phyloP scores from a whole-genome alignment of 2,329 filamentous ascomycete species.

The Dryadomyces sulphureus region DNA sequence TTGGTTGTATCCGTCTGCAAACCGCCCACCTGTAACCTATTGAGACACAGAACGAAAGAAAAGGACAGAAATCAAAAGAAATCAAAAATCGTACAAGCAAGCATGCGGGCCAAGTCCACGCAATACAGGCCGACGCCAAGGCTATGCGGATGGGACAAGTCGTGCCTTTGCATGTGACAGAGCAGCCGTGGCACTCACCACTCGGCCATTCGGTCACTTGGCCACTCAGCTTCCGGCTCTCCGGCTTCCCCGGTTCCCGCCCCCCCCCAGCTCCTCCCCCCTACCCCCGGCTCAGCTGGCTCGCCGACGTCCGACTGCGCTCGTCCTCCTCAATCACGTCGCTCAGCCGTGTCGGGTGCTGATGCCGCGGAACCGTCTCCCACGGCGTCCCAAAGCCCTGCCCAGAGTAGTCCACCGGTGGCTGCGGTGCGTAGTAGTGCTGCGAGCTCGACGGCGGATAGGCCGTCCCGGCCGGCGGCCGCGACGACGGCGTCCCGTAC shows the following conservation, averaged over 20 bases:
- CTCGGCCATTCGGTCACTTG: too few relatives aligned
- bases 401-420: slow-evolving; percentile 47
- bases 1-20: not conserved
- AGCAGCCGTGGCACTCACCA: too few relatives aligned
- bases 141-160: too few relatives aligned
- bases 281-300: slow-evolving; percentile 36
- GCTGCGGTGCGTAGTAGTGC: slow-evolving; percentile 25
- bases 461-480: slow-evolving; percentile 10
- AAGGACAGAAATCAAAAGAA: not conserved
- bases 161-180: too few relatives aligned
- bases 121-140: not conserved
- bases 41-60: not conserved
- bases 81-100: not conserved
- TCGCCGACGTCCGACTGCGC: slow-evolving; percentile 58
- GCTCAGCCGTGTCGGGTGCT: slow-evolving; percentile 77
- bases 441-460: slow-evolving; percentile 24
- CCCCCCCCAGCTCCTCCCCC: too few relatives aligned
- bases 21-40: not conserved
- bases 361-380: slow-evolving; percentile 59
- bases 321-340: slow-evolving; percentile 82
- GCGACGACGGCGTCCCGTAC: slow-evolving; percentile 37
- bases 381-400: slow-evolving; percentile 54
- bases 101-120: not conserved
- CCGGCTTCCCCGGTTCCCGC: too few relatives aligned
- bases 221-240: too few relatives aligned